Evolutionary conservation across 73 alveolate species (phyloP).

Genomic region (Paramecium octaurelia): DNA sequence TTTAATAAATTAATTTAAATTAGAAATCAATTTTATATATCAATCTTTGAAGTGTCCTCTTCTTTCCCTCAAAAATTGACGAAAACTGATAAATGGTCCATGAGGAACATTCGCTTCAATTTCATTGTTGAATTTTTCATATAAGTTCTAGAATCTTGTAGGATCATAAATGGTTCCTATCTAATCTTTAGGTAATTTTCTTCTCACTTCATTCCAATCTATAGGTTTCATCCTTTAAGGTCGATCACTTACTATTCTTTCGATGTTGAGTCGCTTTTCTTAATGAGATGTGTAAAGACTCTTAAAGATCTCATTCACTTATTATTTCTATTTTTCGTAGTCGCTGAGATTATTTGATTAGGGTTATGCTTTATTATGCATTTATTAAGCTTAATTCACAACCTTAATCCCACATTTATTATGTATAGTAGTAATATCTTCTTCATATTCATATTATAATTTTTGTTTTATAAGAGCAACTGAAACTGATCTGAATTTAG

Average conservation of each 20-base stretch:
- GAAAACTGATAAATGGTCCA: not conserved
- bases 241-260: not conserved
- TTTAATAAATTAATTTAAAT: too few species aligned
- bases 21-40: not conserved
- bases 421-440: not conserved
- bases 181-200: not conserved
- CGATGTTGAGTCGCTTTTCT: not conserved
- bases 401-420: not conserved
- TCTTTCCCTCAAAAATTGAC: not conserved
- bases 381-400: not conserved
- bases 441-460: not conserved
- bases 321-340: not conserved
- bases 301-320: not conserved
- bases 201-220: not conserved
- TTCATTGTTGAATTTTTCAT: not conserved
- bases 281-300: not conserved
- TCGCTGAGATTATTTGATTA: not conserved
- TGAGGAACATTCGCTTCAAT: not conserved
- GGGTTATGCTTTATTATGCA: not conserved
- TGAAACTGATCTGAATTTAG: slow-evolving; percentile 4
- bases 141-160: not conserved
- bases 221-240: not conserved
- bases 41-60: not conserved
- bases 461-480: not conserved
- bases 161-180: not conserved